phyloP scores from a whole-genome alignment of 2,329 filamentous ascomycete species.

The Fusarium tupiense region DNA sequence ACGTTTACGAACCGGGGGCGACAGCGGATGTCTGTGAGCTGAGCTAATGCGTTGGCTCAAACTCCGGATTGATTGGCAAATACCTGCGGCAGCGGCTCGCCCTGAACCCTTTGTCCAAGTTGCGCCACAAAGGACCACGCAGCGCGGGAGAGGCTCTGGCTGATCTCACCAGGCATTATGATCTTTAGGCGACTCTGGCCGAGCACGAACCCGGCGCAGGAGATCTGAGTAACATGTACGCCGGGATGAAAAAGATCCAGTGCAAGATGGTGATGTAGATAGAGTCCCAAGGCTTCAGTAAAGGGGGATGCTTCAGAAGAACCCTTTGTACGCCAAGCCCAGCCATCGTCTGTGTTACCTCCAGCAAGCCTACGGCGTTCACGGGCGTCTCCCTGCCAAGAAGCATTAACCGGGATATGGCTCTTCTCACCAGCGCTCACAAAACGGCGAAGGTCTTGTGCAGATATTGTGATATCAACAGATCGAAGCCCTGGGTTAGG shows the following conservation, averaged over 20 bases:
- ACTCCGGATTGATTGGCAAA: slow-evolving; percentile 34
- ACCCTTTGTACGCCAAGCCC: slow-evolving; percentile 56
- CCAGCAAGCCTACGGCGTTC: slow-evolving; percentile 59
- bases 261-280: slow-evolving; percentile 63
- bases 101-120: slow-evolving; percentile 47
- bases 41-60: slow-evolving; percentile 9
- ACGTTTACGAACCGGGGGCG: background rate
- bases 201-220: slow-evolving; percentile 65
- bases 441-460: slow-evolving; percentile 59
- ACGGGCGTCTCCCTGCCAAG: slow-evolving; percentile 47
- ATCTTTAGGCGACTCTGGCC: slow-evolving; percentile 64
- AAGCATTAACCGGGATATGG: slow-evolving; percentile 1
- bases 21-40: background rate
- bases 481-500: slow-evolving; percentile 49
- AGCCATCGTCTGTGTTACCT: slow-evolving; percentile 60
- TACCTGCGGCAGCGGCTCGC: slow-evolving; percentile 40
- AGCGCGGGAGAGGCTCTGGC: slow-evolving; percentile 46
- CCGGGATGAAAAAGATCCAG: slow-evolving; percentile 65
- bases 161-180: slow-evolving; percentile 45
- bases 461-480: slow-evolving; percentile 63
- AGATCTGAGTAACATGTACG: slow-evolving; percentile 63
- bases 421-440: slow-evolving; percentile 50
- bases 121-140: slow-evolving; percentile 52
- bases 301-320: slow-evolving; percentile 52
- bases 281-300: slow-evolving; percentile 59